Percentiles rank a stretch among this genome's conserved stretches.
Conservation (phyloP, 2,329 filamentous ascomycete genomes). For the Colletotrichum echinochloae region DNA sequence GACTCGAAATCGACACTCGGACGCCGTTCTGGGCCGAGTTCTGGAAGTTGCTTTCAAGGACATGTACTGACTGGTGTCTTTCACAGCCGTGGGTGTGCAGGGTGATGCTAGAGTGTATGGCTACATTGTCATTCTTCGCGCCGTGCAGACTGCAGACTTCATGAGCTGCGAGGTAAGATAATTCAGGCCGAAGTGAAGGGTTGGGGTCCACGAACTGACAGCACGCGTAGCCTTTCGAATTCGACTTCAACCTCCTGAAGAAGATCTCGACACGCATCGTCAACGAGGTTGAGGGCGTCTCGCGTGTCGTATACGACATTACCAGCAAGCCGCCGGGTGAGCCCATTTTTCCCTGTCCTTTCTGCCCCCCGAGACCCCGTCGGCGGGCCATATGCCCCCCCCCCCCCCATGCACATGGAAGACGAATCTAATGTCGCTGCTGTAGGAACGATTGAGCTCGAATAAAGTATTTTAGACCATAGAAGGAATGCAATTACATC, state of each 20-base stretch:
- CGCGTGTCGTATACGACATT: constrained; percentile 71
- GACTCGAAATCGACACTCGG: background rate
- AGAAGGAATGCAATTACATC: background rate
- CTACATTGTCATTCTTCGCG: constrained; percentile 54
- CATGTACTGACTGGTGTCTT: constrained; percentile 6
- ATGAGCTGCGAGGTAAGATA: constrained; percentile 43
- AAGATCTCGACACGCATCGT: constrained; percentile 75
- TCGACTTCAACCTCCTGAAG: constrained; percentile 73
- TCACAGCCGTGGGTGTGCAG: constrained; percentile 52
- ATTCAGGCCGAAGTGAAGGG: background rate
- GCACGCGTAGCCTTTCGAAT: constrained; percentile 73
- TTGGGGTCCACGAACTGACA: constrained; percentile 47
- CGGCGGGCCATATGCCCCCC: background rate
- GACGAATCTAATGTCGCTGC: constrained; percentile 49
- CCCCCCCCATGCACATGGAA: background rate
- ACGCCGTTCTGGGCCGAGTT: background rate
- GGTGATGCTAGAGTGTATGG: constrained; percentile 48
- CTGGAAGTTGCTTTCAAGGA: background rate
- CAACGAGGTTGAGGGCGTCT: constrained; percentile 75
- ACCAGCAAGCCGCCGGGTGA: constrained; percentile 38
- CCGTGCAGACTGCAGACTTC: constrained; percentile 65
- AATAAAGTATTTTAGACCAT: constrained; percentile 55
- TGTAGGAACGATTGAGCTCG: constrained; percentile 79
- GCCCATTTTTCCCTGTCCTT: background rate
- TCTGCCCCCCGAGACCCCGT: background rate